Conservation (phyloP, 192 early-diverging fungal genomes). For the Funneliformis mosseae region DNA sequence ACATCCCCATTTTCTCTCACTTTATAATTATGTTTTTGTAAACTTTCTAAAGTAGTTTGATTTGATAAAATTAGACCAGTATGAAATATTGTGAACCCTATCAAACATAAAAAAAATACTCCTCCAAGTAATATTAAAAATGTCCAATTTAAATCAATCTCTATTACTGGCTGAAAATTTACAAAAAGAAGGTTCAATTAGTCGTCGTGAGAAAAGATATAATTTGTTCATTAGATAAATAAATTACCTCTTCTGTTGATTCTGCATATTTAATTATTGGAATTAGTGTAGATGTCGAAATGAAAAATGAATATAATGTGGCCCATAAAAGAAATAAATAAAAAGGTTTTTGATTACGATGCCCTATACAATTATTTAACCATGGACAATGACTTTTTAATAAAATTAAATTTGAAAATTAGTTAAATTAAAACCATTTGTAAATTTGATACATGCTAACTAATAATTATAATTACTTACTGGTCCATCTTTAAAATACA, state of each 20-base stretch:
- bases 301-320: conserved; percentile 40
- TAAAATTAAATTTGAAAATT: background rate
- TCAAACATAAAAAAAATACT: conserved; percentile 44
- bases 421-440: background rate
- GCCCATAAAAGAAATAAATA: conserved; percentile 46
- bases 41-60: conserved; percentile 48
- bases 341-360: conserved; percentile 46
- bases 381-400: conserved; percentile 46
- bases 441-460: background rate
- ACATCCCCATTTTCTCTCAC: conserved; percentile 38
- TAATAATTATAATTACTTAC: conserved; percentile 31
- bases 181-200: background rate
- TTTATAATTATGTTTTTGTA: conserved; percentile 42
- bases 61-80: conserved; percentile 41
- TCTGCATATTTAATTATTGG: conserved; percentile 32
- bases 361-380: conserved; percentile 50
- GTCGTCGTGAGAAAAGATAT: background rate
- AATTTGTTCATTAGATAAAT: background rate
- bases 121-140: conserved; percentile 42
- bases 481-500: conserved; percentile 52
- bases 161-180: conserved; percentile 30
- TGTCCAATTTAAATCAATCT: conserved; percentile 45
- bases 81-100: conserved; percentile 44
- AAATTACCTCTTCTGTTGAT: conserved; percentile 10
- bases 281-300: conserved; percentile 40